These are phyloP conservation scores for Agaricus sinodeliciosus DNA, from an alignment of 768 basidiomycete species.

Conservation along the genomic window DNA sequence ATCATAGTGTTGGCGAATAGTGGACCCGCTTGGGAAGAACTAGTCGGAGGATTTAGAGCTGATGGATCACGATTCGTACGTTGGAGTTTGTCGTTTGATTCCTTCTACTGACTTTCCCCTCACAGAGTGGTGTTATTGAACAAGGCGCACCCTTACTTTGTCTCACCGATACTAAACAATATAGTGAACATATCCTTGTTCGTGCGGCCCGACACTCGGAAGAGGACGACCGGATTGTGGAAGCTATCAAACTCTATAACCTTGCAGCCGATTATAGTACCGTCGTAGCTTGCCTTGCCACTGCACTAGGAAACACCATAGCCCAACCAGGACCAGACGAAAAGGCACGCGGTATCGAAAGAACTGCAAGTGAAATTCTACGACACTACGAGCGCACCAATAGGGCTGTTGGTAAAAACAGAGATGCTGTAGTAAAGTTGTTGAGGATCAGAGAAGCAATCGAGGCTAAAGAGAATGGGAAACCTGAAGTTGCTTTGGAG, in stretches of 20 bases:
- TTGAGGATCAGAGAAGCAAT: conserved; percentile 79
- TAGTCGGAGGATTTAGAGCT: conserved; percentile 86
- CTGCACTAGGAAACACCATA: conserved; percentile 80
- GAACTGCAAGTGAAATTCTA: conserved; percentile 73
- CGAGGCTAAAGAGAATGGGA: conserved; percentile 63
- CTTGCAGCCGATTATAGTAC: conserved; percentile 87
- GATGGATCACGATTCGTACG: conserved; percentile 88
- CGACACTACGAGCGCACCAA: conserved; percentile 76
- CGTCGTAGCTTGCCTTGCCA: conserved; percentile 82
- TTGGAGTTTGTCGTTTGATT: conserved; percentile 13
- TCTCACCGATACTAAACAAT: conserved; percentile 57
- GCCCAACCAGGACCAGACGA: conserved; percentile 55
- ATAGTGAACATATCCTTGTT: conserved; percentile 77
- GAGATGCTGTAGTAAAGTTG: conserved; percentile 69
- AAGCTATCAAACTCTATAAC: conserved; percentile 95
- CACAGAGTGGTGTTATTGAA: conserved; percentile 81
- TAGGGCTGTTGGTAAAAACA: conserved; percentile 60
- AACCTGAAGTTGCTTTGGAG: conserved; percentile 75
- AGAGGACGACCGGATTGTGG: conserved; percentile 76
- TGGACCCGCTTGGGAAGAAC: conserved; percentile 83
- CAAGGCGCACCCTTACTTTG: conserved; percentile 73
- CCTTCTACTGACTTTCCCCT: neutral
- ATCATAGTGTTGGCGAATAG: conserved; percentile 75
- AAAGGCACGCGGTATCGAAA: conserved; percentile 62
- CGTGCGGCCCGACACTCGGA: conserved; percentile 79